phyloP scores from a whole-genome alignment of 225 moss, liverwort and hornwort genomes.

The Pseudoscleropodium purum region DNA sequence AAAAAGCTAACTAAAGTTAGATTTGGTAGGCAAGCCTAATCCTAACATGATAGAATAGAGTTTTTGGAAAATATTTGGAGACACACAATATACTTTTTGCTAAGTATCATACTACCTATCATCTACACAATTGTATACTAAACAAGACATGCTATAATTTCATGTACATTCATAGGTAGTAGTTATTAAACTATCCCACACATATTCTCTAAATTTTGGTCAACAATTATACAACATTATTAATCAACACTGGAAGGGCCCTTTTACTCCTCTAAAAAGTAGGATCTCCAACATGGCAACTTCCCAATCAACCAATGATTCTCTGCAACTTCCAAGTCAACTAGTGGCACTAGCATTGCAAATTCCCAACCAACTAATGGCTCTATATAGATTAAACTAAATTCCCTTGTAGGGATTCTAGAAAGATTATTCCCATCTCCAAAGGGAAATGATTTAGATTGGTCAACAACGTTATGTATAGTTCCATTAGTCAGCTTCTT shows the following conservation, averaged over 20 bases:
- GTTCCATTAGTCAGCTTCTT: neutral
- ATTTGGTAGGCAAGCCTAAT: neutral
- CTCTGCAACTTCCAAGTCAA: too few relatives aligned
- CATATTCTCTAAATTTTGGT: neutral
- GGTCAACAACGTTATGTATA: neutral
- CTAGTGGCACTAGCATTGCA: too few relatives aligned
- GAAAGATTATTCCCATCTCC: rapidly evolving
- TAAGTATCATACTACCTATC: rapidly evolving
- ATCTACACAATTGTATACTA: neutral
- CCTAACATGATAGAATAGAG: neutral
- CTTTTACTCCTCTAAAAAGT: rapidly evolving
- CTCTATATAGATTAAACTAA: neutral
- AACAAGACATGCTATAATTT: neutral
- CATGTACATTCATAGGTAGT: neutral
- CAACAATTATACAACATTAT: neutral
- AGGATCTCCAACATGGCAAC: rapidly evolving
- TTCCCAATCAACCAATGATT: too few relatives aligned
- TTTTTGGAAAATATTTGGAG: neutral
- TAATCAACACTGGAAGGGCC: neutral
- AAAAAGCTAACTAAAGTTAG: neutral
- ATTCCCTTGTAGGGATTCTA: rapidly evolving
- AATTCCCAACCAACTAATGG: too few relatives aligned
- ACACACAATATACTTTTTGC: neutral
- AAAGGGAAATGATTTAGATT: neutral
- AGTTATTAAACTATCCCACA: neutral